Percentiles rank a stretch among this genome's conserved stretches.
Conservation (phyloP, 805 yeast species). For the Wickerhamomyces hampshirensis region DNA sequence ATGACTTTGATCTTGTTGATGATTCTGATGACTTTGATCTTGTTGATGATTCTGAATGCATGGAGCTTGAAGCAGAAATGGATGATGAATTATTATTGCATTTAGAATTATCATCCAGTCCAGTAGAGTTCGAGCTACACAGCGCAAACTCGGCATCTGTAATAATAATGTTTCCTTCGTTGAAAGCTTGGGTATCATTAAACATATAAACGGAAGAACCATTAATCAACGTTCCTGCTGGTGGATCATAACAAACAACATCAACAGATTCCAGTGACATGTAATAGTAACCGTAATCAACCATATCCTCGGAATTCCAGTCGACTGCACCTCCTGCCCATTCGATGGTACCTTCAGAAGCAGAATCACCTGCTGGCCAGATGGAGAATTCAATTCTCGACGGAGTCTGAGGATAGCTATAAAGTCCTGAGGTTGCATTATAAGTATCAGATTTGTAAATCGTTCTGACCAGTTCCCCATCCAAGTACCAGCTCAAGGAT, state of each 20-base stretch:
- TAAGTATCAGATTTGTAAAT: slow-evolving; percentile 55
- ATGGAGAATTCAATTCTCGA: slow-evolving; percentile 65
- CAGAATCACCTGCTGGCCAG: slow-evolving; percentile 70
- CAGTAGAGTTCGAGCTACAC: slow-evolving; percentile 56
- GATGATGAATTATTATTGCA: slow-evolving; percentile 15
- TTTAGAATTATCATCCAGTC: slow-evolving; percentile 47
- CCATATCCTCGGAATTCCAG: slow-evolving; percentile 75
- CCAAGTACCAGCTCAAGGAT: slow-evolving; percentile 62
- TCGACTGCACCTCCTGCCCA: slow-evolving; percentile 89
- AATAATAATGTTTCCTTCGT: slow-evolving; percentile 48
- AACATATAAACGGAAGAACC: slow-evolving; percentile 52
- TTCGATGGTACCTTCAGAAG: slow-evolving; percentile 58
- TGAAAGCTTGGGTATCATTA: slow-evolving; percentile 42
- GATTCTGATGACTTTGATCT: no score
- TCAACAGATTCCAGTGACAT: slow-evolving; percentile 56
- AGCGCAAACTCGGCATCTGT: slow-evolving; percentile 59
- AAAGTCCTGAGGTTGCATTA: slow-evolving; percentile 56
- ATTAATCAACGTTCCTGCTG: slow-evolving; percentile 40
- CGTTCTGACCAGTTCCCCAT: slow-evolving; percentile 65
- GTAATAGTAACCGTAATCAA: slow-evolving; percentile 73
- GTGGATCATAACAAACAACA: slow-evolving; percentile 69
- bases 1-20: no score
- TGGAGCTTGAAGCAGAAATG: slow-evolving; percentile 15
- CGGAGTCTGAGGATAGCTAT: slow-evolving; percentile 70
- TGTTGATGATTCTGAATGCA: slow-evolving; percentile 15